Base-by-base conservation (phyloP, 495 filamentous ascomycete genomes). In the Penicillium maclennaniae region DNA sequence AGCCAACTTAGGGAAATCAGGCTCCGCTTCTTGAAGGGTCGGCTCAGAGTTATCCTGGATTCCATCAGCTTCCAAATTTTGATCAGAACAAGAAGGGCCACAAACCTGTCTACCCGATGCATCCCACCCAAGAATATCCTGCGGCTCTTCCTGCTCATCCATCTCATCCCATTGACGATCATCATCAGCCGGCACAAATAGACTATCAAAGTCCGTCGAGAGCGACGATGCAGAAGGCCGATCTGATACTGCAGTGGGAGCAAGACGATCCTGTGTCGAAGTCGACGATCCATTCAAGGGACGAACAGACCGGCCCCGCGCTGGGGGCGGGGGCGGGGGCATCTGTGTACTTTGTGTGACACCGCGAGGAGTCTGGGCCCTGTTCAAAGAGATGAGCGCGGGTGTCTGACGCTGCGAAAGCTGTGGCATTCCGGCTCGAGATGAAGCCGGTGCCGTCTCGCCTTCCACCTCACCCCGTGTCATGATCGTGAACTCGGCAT, bases 401-500 rank as follows among this genome's bases (percentile, higher is more conserved):
- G 64, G 59, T 10, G 58, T 58, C 39, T 65, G 72, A 26, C 68
- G 66, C 26, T 71, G 66, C 23, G 70, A 68, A 41, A 72, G 55
- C 49, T 73, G 60, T 17, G 69, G 69, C 17, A 60, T 58, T 3
- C 60, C 48, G 12, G 59, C 67, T 8, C 65, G 60, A 20, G 69
- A 63, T 28, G 72, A 71, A 36, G 42, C 53, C 7, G 62, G 58
- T 57, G 48, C 56, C 45, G 78, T 71, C 15, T 75, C 70, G 28
- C 70, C 73, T 27, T 76, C 73, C 55, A 80, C 80, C 51, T 95
- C 89, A n/a, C 91, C 90, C 27, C 87, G 83, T 9, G 93, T 98
- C 92, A 96, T 97, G 41, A 98, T 69, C 15, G 92, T 92, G 62
- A 95, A 97, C 49, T 96, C 89, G 53, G 87, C 88, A 43, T 80